Base-by-base conservation (phyloP, 2,329 filamentous ascomycete species). In the Colletotrichum viniferum region DNA sequence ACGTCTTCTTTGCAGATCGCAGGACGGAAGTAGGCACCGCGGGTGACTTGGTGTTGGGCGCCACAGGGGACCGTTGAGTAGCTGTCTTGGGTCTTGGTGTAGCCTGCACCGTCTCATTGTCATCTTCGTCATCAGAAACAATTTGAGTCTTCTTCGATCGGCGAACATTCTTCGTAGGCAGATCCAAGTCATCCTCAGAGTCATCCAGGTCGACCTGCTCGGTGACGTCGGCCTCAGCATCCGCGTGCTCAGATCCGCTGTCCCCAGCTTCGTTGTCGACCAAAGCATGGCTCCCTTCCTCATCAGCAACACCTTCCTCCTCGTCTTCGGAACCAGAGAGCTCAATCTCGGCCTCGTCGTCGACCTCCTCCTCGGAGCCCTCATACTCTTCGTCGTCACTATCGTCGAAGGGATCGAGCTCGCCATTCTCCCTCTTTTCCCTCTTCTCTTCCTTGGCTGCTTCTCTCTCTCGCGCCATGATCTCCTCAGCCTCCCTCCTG, bases 391-490 rank as follows among this genome's bases (percentile, higher is more conserved):
- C 84, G 38, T 90, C 90, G 48, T 90, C 88, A 70, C 89, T 90
- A 61, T 91, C 89, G 77, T 91, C 90, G 88, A 88, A 91, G 34
- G 85, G 89, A 75, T 91, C 90, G 16, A 82, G 82, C 72, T 88
- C 86, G 3, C 86, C 87, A 7, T 81, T 85, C 78, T 81, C 81
- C 78, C 78, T 85, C 81, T 78, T 83, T 76, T 84, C 86, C 80
- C 84, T 88, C 80, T 81, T 89, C 69, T 92, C 89, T 80, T 92
- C 92, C 85, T 94, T 96, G 1, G 92, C 92, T 60, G 91, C 92
- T 32, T 91, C 93, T 77, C 92, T 92, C 85, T 99, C 97, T 64
- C 92, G 88, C 79, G 94, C 92, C 84, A 93, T 94, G 65, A 98
- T 92, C 78, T 94, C 92, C 60, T 94, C 91, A 3, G 93, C 96